Conservation (phyloP, 1,139 yeast species). For the Geotrichum histeridarum region DNA sequence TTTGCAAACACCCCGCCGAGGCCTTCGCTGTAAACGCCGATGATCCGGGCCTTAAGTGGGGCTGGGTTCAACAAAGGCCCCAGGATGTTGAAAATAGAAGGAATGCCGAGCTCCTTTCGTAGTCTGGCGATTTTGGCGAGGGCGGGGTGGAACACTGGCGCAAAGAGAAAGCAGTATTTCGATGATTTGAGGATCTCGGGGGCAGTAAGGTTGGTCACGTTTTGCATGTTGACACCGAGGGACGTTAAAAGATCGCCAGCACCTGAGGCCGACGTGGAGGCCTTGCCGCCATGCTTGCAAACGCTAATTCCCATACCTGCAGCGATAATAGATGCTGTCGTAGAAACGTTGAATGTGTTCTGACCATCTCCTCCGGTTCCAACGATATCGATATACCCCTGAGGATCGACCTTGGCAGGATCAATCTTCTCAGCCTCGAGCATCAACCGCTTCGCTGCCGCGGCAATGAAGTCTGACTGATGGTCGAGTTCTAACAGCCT, state of each 20-base stretch:
- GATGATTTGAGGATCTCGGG: constrained; percentile 54
- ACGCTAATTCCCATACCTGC: constrained; percentile 83
- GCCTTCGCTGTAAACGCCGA: constrained; percentile 79
- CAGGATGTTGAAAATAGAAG: constrained; percentile 85
- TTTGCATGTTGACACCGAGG: constrained; percentile 71
- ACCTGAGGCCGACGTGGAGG: constrained; percentile 87
- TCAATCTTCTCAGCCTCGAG: constrained; percentile 36
- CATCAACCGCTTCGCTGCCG: constrained; percentile 74
- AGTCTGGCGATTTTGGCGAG: constrained; percentile 80
- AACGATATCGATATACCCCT: constrained; percentile 77
- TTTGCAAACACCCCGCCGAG: constrained; percentile 81
- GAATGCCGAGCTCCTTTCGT: constrained; percentile 73
- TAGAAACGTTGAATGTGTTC: constrained; percentile 91
- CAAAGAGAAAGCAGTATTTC: constrained; percentile 72
- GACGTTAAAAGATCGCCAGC: constrained; percentile 80
- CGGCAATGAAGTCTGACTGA: constrained; percentile 72
- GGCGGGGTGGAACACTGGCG: constrained; percentile 93
- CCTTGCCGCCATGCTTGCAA: constrained; percentile 95
- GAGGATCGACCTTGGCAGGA: constrained; percentile 40
- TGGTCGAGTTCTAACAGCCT: constrained; percentile 76
- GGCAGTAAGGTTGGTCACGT: constrained; percentile 61
- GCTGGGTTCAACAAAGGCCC: constrained; percentile 94
- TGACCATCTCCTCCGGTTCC: constrained; percentile 99
- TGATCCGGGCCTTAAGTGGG: constrained; percentile 70
- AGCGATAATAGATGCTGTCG: constrained; percentile 89